Percentiles rank a stretch among this genome's conserved stretches.
These are phyloP conservation scores for Corylus heterophylla DNA, from an alignment of 306 rosid genomes.

Conservation along the genomic window DNA sequence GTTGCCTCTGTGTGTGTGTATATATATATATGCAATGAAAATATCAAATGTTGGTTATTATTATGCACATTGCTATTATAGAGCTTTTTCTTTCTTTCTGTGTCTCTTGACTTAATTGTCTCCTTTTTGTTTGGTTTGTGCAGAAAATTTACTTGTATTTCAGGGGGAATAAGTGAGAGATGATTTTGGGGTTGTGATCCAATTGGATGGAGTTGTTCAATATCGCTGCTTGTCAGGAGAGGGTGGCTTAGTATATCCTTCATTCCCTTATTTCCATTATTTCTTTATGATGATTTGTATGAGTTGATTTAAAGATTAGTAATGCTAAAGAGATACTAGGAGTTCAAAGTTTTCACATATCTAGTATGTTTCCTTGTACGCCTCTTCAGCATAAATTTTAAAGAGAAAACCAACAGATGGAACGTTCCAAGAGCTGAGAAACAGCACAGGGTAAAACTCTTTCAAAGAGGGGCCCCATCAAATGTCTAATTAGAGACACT, in stretches of 20 bases:
- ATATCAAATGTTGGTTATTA: neutral
- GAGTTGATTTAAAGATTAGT: slow-evolving; percentile 2
- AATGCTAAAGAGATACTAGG: slow-evolving; percentile 11
- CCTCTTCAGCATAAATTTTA: neutral
- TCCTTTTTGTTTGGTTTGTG: slow-evolving; percentile 30
- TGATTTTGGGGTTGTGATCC: slow-evolving; percentile 26
- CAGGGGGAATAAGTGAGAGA: slow-evolving; percentile 86
- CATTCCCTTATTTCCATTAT: slow-evolving; percentile 19
- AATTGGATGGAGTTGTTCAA: slow-evolving; percentile 22
- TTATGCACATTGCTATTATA: neutral
- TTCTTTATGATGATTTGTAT: slow-evolving; percentile 2
- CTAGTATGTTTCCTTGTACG: neutral
- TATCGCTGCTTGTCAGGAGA: slow-evolving; percentile 19
- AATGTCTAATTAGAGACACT: too few relatives aligned
- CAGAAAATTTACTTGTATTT: slow-evolving; percentile 94
- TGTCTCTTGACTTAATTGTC: slow-evolving; percentile 12
- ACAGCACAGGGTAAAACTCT: too few relatives aligned
- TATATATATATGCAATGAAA: neutral
- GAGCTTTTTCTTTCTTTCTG: neutral
- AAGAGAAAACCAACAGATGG: too few relatives aligned
- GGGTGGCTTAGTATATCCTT: slow-evolving; percentile 42
- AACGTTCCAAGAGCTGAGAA: too few relatives aligned
- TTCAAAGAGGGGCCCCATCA: too few relatives aligned
- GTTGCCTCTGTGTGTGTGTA: neutral
- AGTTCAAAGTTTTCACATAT: neutral